A percentile compares a stretch with the other conserved stretches of the same genome.
Evolutionary conservation across 1,284 basidiomycete genomes (phyloP).

Genomic region (Gomphus sp.): DNA sequence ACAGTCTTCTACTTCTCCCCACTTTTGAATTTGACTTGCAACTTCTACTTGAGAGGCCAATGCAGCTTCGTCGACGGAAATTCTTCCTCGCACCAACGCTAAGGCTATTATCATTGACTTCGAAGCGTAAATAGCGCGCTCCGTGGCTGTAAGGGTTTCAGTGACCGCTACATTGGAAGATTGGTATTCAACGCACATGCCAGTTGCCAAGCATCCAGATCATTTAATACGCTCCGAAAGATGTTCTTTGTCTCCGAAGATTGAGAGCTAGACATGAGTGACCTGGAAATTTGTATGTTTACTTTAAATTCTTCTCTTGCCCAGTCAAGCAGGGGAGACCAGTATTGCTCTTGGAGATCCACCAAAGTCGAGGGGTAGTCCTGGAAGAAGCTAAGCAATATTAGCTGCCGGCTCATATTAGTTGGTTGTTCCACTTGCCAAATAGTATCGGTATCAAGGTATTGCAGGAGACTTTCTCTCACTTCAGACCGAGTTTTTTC

Average conservation of each 20-base stretch:
- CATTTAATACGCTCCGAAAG: slow-evolving; percentile 46
- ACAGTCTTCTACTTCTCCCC: slow-evolving; percentile 99
- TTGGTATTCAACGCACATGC: slow-evolving; percentile 51
- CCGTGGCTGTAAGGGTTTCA: slow-evolving; percentile 59
- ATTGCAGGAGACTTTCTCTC: slow-evolving; percentile 67
- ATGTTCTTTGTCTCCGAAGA: slow-evolving; percentile 55
- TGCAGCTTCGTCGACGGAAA: slow-evolving; percentile 81
- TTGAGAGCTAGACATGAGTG: slow-evolving; percentile 62
- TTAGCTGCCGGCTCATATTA: neutral
- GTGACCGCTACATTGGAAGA: neutral
- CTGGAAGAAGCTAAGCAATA: slow-evolving; percentile 67
- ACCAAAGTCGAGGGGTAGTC: slow-evolving; percentile 71
- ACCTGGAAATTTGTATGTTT: slow-evolving; percentile 59
- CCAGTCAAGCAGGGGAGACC: slow-evolving; percentile 87
- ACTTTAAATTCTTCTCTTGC: slow-evolving; percentile 55
- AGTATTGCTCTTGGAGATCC: slow-evolving; percentile 76
- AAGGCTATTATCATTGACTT: slow-evolving; percentile 90
- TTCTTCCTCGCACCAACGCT: slow-evolving; percentile 68
- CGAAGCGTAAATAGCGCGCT: slow-evolving; percentile 82
- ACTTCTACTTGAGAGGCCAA: slow-evolving; percentile 89
- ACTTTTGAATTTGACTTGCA: slow-evolving; percentile 86
- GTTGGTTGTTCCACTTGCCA: slow-evolving; percentile 45
- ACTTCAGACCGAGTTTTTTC: slow-evolving; percentile 54
- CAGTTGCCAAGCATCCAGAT: slow-evolving; percentile 76
- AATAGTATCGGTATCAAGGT: slow-evolving; percentile 93